Evolutionary conservation across 306 rosid species (phyloP).

Genomic region (Notholithocarpus densiflorus): DNA sequence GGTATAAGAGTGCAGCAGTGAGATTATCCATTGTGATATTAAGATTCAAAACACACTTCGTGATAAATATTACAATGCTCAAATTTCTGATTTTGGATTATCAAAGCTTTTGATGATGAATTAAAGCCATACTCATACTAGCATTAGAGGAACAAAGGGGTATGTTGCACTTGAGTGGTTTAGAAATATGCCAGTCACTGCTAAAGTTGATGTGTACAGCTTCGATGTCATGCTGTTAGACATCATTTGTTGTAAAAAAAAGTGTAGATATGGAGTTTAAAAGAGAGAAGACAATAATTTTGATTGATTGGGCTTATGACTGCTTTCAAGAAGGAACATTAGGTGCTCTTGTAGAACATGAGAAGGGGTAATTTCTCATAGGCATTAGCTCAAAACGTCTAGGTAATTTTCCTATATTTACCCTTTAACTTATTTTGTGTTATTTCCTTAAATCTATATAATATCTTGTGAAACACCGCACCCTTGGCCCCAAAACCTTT

Average conservation of each 20-base stretch:
- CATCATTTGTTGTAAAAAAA: slow-evolving; percentile 18
- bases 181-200: slow-evolving; percentile 4
- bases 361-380: not conserved
- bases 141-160: slow-evolving; percentile 21
- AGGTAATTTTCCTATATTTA: too few species aligned
- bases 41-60: slow-evolving; percentile 34
- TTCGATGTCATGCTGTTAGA: slow-evolving; percentile 23
- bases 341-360: slow-evolving; percentile 11
- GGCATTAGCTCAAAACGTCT: too few species aligned
- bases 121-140: not conserved
- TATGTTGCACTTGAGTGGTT: slow-evolving; percentile 35
- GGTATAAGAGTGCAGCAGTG: slow-evolving; percentile 28
- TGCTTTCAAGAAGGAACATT: slow-evolving; percentile 18
- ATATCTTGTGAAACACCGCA: too few species aligned
- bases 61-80: slow-evolving; percentile 6
- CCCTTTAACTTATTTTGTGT: too few species aligned
- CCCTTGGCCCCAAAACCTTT: too few species aligned
- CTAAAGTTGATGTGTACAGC: slow-evolving; percentile 30
- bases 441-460: too few species aligned
- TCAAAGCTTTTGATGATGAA: slow-evolving; percentile 22
- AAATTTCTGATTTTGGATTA: slow-evolving; percentile 27
- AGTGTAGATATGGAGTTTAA: slow-evolving; percentile 12
- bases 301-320: slow-evolving; percentile 38
- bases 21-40: slow-evolving; percentile 26
- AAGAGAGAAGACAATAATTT: slow-evolving; percentile 10